Base-by-base conservation (phyloP, 192 early-diverging fungal genomes). In the Cladochytrium replicatum region DNA sequence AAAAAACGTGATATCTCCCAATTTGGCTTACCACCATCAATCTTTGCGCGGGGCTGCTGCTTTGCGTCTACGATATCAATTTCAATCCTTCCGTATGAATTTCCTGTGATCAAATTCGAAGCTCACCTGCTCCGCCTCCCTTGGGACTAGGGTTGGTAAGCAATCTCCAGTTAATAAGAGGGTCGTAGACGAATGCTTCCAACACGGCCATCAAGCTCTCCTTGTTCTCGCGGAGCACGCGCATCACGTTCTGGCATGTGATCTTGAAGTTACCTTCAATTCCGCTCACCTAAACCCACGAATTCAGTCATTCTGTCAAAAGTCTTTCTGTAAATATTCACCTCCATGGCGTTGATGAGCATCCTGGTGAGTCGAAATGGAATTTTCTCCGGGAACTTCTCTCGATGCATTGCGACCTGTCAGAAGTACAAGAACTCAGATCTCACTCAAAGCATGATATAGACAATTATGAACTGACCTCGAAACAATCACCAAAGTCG, bases 401-500 rank as follows among this genome's bases (percentile, higher is more conserved):
- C 88, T 37, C 91, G 80, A 44, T 89, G 77, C 71, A 82, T 83
- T 1, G 88, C 88, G 30, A 89, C 75, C 81, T 82, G 54, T n/a
- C 23, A 9, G 22, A 23, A 43, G 27, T 31, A 9, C 39, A 27
- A 38, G 19, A n/a, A 32, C 13, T n/a, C 19, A 24, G 29, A 13
- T 24, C 27, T 32, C 31, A 7, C 32, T 9, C 19, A 4, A 32
- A 23, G 21, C n/a, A n/a, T 31, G 7, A 23, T 27, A 31, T 23
- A 6, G 28, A 50, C 28, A 26, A 37, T 27, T 30, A 67, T 6
- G 13, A 21, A 7, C 27, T 23, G 59, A 77, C 81, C 72, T 92
- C 89, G 47, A 93, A 93, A 58, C 88, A 93, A 48, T 91, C 89
- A 24, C 89, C 89, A 67, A 91, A 87, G 63, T 93, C 89, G 48